These are phyloP conservation scores for Thymus quinquecostatus DNA, from an alignment of 257 asterid species.

Conservation along the genomic window DNA sequence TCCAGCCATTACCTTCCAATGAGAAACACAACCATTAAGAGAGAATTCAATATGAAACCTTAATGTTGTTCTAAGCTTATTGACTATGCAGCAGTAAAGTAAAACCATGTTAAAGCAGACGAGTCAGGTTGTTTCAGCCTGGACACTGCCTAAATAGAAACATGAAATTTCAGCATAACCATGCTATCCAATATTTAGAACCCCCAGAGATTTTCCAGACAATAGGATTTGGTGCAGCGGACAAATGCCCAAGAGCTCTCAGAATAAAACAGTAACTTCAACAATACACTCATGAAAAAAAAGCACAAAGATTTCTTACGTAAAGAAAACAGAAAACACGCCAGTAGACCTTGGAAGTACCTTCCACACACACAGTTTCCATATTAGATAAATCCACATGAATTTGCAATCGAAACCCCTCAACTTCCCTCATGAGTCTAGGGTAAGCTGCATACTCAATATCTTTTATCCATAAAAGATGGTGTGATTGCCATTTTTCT, in stretches of 20 bases:
- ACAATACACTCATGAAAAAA: slow-evolving; percentile 3
- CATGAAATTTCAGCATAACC: neutral
- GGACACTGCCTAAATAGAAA: neutral
- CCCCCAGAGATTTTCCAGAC: neutral
- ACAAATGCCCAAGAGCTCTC: slow-evolving; percentile 4
- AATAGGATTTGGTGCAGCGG: neutral
- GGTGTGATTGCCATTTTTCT: slow-evolving; percentile 13
- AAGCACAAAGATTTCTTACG: neutral
- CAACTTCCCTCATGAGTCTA: slow-evolving; percentile 3
- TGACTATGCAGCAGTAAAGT: slow-evolving; percentile 9
- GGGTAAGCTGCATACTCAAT: slow-evolving; percentile 20
- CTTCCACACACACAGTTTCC: neutral
- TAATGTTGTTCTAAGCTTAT: neutral
- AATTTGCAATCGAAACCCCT: neutral
- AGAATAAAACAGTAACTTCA: neutral
- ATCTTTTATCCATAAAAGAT: slow-evolving; percentile 18
- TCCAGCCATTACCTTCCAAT: slow-evolving; percentile 19
- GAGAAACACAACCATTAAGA: neutral
- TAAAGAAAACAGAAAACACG: neutral
- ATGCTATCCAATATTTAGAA: neutral
- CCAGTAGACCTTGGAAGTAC: neutral
- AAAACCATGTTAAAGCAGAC: neutral
- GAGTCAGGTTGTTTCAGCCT: slow-evolving; percentile 1
- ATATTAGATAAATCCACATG: neutral
- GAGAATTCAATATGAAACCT: slow-evolving; percentile 8